Base-by-base conservation (phyloP, 2,329 filamentous ascomycete genomes). In the Hypoxylon sp. region DNA sequence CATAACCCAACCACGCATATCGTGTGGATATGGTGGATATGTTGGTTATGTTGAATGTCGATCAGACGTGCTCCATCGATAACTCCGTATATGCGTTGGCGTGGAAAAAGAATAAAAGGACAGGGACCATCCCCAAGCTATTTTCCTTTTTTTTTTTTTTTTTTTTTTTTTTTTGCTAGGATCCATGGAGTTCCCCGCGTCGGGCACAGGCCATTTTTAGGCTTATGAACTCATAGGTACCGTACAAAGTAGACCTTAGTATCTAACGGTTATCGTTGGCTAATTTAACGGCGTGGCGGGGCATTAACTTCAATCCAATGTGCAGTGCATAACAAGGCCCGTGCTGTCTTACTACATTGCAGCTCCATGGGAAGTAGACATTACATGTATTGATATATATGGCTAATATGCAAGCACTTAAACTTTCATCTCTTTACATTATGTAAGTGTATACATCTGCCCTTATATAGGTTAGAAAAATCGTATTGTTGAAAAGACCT, bases 51-150 rank as follows among this genome's bases (percentile, higher is more conserved):
- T 59, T 39, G 54, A 44, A 24, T 61, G 64, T 51, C 67, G 67
- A 70, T 70, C 67, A 70, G 57, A 70, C 67, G 59, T 66, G 63
- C 52, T 66, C 61, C 63, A 68, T 52, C 55, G 52, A 68, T 48
- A 58, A 17, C 54, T 22, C 19, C 19, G 19, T 22, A 3, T 52
- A 37, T 63, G 60, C 59, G 46, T 44, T 54, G 54, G 50, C 44
- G 29, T 39, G 31, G 37, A 59, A 22, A 39, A 52, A 33, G 39
- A 54, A 54, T 29, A 62, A 47, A 54, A 58, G n/a, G 29, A 37
- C 52, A 44, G 39, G 39, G 53, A 35, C 54, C 29, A 59, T 46
- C 26, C 35, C 53, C 31, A 66, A 67, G 65, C 42, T 64, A 48
- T 65, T 65, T 68, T 61, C 61, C 53, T 48, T 39, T 59, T 69